Conservation (phyloP, 495 filamentous ascomycete genomes). For the Hamigera avellanea region DNA sequence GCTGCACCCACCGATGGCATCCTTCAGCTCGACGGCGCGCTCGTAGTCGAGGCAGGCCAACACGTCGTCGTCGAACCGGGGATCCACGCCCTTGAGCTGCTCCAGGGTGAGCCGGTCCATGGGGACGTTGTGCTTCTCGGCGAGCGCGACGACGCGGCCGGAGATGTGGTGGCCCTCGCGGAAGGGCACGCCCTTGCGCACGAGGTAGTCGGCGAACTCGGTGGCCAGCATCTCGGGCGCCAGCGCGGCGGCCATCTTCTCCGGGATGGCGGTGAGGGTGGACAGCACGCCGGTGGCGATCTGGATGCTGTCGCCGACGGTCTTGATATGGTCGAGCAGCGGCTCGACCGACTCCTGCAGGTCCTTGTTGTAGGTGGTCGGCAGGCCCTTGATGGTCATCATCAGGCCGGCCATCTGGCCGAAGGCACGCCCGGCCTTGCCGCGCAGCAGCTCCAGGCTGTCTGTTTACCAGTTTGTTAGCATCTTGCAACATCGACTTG, state of each 20-base stretch:
- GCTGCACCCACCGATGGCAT: slow-evolving; percentile 74
- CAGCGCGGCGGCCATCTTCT: slow-evolving; percentile 69
- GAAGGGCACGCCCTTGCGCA: slow-evolving; percentile 72
- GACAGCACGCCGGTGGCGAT: slow-evolving; percentile 72
- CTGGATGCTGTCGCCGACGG: slow-evolving; percentile 70
- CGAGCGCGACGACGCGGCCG: slow-evolving; percentile 63
- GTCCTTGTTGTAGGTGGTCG: slow-evolving; percentile 91
- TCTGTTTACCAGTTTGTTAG: slow-evolving; percentile 49
- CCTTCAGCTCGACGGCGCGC: slow-evolving; percentile 72
- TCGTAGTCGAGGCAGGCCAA: slow-evolving; percentile 71
- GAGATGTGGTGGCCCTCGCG: slow-evolving; percentile 83
- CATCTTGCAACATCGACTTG: too few species aligned
- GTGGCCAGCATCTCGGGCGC: slow-evolving; percentile 67
- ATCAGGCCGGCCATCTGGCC: slow-evolving; percentile 85
- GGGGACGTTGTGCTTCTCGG: slow-evolving; percentile 54
- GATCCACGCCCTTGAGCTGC: slow-evolving; percentile 62
- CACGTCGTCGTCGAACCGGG: slow-evolving; percentile 67
- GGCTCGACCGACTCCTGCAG: slow-evolving; percentile 85
- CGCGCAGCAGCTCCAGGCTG: slow-evolving; percentile 74
- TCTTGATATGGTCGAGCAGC: slow-evolving; percentile 80
- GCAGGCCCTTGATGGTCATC: slow-evolving; percentile 77
- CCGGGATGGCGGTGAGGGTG: slow-evolving; percentile 52
- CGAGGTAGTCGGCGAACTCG: slow-evolving; percentile 84
- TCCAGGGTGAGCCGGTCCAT: slow-evolving; percentile 69
- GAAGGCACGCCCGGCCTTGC: slow-evolving; percentile 76